Evolutionary conservation across 331 rosid species (phyloP).

Genomic region (Malus hybrid): DNA sequence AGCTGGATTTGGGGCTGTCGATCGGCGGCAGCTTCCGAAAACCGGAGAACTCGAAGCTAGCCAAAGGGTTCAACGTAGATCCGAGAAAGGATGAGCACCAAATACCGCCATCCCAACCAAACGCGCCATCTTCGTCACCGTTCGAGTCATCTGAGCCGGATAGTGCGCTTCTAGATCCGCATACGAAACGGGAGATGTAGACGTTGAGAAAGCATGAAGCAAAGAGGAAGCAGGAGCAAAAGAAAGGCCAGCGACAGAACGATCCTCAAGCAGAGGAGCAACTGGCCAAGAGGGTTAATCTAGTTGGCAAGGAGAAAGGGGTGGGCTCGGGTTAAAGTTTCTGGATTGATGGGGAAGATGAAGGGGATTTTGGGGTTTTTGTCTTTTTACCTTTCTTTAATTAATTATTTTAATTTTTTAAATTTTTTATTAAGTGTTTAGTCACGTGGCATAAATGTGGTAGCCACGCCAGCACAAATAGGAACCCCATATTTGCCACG

Average conservation of each 20-base stretch:
- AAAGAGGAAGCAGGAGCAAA: constrained; percentile 36
- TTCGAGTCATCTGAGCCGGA: neutral
- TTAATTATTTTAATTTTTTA: no score
- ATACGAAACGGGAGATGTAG: constrained; percentile 26
- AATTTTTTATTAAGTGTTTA: no score
- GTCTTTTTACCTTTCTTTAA: no score
- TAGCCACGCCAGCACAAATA: no score
- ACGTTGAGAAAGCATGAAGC: constrained; percentile 35
- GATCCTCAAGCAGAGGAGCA: constrained; percentile 8
- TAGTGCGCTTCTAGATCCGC: constrained; percentile 2
- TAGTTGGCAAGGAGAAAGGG: no score
- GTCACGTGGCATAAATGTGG: no score
- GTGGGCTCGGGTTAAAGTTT: no score
- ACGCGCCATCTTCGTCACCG: neutral
- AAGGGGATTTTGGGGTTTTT: no score
- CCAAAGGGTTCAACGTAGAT: neutral
- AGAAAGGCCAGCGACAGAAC: constrained; percentile 14
- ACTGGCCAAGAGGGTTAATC: neutral
- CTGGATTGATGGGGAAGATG: no score
- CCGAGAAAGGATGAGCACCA: neutral
- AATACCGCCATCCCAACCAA: neutral
- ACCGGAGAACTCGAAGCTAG: constrained; percentile 4
- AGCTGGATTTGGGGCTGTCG: constrained; percentile 57
- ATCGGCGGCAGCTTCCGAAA: constrained; percentile 44
- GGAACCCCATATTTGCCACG: no score